phyloP scores from a whole-genome alignment of 108 stramenopile species.

The Poteriospumella lacustris region DNA sequence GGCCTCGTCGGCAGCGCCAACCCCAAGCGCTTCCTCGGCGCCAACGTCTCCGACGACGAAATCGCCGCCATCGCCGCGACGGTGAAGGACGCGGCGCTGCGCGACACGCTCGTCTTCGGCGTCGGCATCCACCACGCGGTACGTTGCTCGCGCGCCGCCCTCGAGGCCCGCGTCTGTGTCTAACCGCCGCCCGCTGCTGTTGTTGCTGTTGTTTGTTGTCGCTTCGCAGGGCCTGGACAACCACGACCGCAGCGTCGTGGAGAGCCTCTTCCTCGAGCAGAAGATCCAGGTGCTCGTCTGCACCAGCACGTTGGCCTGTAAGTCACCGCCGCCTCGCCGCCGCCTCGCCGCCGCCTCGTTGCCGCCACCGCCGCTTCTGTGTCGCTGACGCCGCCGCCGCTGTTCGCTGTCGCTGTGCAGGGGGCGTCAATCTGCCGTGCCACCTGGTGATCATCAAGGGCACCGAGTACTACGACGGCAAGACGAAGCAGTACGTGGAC shows the following conservation, averaged over 20 bases:
- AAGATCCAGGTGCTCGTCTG: conserved; percentile 89
- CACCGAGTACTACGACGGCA: conserved; percentile 97
- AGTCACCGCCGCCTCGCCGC: neutral
- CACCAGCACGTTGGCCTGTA: conserved; percentile 73
- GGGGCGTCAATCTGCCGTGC: conserved; percentile 95
- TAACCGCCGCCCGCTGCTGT: no score
- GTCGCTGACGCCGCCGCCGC: no score
- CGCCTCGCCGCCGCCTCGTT: no score
- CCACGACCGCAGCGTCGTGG: conserved; percentile 73
- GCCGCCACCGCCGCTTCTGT: no score
- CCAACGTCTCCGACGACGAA: conserved; percentile 47
- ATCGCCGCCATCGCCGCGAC: conserved; percentile 48
- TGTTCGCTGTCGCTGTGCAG: neutral
- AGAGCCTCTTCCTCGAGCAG: conserved; percentile 74
- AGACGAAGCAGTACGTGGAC: conserved; percentile 82
- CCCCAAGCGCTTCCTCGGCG: conserved; percentile 44
- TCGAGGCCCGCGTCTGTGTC: no score
- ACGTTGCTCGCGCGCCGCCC: no score
- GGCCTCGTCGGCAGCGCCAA: conserved; percentile 47
- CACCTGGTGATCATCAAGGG: conserved; percentile 92
- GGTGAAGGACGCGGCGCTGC: conserved; percentile 74
- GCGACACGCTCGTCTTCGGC: conserved; percentile 89
- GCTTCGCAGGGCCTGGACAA: conserved; percentile 30
- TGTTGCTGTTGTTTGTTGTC: no score
- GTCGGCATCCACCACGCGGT: conserved; percentile 98